Base-by-base conservation (phyloP, 768 basidiomycete genomes). In the Boletus rufocinnamomeus region DNA sequence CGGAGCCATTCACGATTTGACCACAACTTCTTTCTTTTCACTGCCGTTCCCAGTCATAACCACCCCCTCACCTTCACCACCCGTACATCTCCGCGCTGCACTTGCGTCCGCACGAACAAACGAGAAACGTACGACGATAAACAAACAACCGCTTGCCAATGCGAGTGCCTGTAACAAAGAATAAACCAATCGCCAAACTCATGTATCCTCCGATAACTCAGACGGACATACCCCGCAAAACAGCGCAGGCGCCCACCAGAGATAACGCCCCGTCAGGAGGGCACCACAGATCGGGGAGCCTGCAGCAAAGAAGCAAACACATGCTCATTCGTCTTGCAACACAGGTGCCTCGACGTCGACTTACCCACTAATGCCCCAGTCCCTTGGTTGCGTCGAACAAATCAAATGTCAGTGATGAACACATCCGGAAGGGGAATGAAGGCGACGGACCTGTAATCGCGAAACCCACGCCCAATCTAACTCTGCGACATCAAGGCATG, bases 221-320 rank as follows among this genome's bases (percentile, higher is more conserved):
- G 40, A 41, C 2, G 16, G 44, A 62, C 66, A 23, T 62, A 77
- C 73, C 46, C 80, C 83, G 28, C 80, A 74, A 63, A 85, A 86
- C 11, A 84, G 40, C 2, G 79, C 79, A 4, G 85, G 82, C 16
- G 78, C 75, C 80, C 81, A 84, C 85, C 85, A 87, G 4, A 78
- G 68, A 63, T 80, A 84, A 3, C 73, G 68, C 10, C 67, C 50
- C 0, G 82, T 78, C 5, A 87, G 72, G 21, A 87, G 73, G 3
- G 83, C 80, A 2, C 86, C 85, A 37, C 78, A 79, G 37, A 86
- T 80, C 1, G 86, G 85, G 0, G 82, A 77, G 4, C 84, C 84
- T 80, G 54, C 9, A 38, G 40, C 48, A n/a, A 35, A 10, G 65
- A 69, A n/a, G 70, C 48, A 8, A 72, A 55, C 1, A 67, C 64